Base-by-base conservation (phyloP, 345 rosid species). In the Microthlaspi erraticum region DNA sequence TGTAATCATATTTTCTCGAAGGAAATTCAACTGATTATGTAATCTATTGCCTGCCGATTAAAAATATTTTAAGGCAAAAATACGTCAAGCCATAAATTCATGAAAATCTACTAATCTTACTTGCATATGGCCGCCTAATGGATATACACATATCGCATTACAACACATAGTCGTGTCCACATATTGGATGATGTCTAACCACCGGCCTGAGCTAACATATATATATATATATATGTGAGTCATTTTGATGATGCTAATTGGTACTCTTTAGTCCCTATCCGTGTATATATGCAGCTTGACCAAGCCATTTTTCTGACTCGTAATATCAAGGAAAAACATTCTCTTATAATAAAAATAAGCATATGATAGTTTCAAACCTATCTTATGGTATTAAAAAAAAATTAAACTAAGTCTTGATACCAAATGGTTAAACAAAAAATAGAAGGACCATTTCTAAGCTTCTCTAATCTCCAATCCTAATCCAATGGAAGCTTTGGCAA, bases 141-240 rank as follows among this genome's bases (percentile, higher is more conserved):
- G 33, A 43, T 32, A 44, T 20, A 13, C 7, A 10, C 29, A 10
- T 14, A 58, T 23, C 3, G 3, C 41, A 49, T 36, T 10, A 13
- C 8, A 17, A 60, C 55, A 61, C 41, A 39, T 17, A 62, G 69
- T 61, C 69, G 39, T 33, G 14, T 43, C 34, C 63, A 71, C 62
- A 69, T 62, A 52, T 19, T 60, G 5, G 41, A 7, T 32, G 37
- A 32, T 41, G 52, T 7, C 32, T 38, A 5, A 3, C 14, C 2
- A 32, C 7, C n/a, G n/a, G n/a, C n/a, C 3, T 52, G 12, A 56
- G 66, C 50, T 49, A 48, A 70, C 53, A 60, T 60, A 23, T 23
- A n/a, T n/a, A n/a, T n/a, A n/a, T n/a, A n/a, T n/a, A n/a, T n/a
- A 23, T 11, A 60, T 48, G 39, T 29, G 66, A 48, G 32, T 70